Percentiles rank a stretch among this genome's conserved stretches.
Conservation (phyloP, 2,329 filamentous ascomycete species). For the Graphiopsis chlorocephala region DNA sequence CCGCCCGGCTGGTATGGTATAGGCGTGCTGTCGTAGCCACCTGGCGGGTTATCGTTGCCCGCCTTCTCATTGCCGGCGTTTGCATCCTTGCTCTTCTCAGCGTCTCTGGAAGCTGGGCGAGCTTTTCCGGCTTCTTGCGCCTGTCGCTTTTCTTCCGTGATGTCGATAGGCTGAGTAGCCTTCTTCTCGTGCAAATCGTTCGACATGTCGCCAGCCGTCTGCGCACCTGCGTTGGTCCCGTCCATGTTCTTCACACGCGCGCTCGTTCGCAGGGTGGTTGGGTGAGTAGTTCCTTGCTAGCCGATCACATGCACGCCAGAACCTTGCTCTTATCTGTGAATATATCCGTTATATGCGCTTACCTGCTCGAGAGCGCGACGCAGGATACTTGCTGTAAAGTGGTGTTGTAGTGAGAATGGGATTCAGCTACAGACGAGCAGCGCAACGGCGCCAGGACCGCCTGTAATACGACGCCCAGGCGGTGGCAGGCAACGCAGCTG, state of each 20-base stretch:
- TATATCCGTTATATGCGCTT: background rate
- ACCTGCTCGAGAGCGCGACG: background rate
- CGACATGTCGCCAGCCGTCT: background rate
- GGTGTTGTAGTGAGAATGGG: background rate
- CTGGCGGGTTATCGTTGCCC: conserved; percentile 55
- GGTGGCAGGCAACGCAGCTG: background rate
- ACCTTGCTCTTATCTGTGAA: background rate
- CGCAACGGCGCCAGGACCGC: background rate
- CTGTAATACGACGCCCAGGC: background rate
- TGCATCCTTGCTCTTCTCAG: conserved; percentile 5
- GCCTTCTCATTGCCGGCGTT: conserved; percentile 18
- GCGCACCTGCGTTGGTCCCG: background rate
- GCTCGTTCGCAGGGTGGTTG: background rate
- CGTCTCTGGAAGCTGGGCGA: background rate
- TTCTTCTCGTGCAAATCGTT: background rate
- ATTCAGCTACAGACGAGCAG: background rate
- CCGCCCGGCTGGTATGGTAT: conserved; percentile 62
- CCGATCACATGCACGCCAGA: background rate
- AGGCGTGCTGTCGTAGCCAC: conserved; percentile 77
- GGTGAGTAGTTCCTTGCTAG: background rate
- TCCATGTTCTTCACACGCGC: conserved; percentile 10
- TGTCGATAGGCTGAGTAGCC: conserved; percentile 2
- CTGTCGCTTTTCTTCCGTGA: conserved; percentile 18
- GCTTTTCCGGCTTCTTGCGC: conserved; percentile 17
- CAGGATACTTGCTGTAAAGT: background rate